Base-by-base conservation (phyloP, 2,329 filamentous ascomycete species). In the Blastomyces parvus region DNA sequence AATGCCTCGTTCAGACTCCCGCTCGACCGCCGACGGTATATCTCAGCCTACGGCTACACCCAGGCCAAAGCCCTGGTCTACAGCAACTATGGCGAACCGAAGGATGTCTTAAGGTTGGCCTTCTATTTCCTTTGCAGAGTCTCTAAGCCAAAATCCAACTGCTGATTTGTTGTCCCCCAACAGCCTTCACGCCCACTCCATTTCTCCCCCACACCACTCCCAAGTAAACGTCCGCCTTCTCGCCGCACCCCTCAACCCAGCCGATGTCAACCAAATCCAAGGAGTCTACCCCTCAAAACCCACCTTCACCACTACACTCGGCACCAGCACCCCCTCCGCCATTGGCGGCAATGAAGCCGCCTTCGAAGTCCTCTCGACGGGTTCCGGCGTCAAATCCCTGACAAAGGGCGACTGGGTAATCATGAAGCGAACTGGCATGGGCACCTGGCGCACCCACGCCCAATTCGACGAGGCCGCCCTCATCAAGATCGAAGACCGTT, bases 191-290 rank as follows among this genome's bases (percentile, higher is more conserved):
- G 77, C 77, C 38, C 77, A 81, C 68, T 81, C 79, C 9, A 79
- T 81, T 62, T 79, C 79, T 6, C 73, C 79, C 9, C 79, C 79
- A 5, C 71, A 79, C 66, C 88, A 89, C 58, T 79, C 83, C 62
- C 79, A 83, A 66, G 79, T 95, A 69, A 91, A 93, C 62, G 81
- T 99, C 65, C 90, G 91, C 75, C 88, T 94, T 70, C 89, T 99
- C 70, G 90, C 92, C 40, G 86, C 91, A 0, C 91, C 94, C 63
- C 90, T 99, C 76, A 99, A 99, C 79, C 94, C 94, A 30, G 92
- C 94, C 72, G 94, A 99, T 78, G 90, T 99, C 76, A 99, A 99
- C 81, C 93, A 93, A 71, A 90, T 99, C 71, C 94, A 99, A 80
- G 94, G 94, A 68, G 91, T 93, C 3, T 99, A 99, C 79, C 93